Evolutionary conservation across 768 basidiomycete species (phyloP).

Genomic region (Calocybe indica): DNA sequence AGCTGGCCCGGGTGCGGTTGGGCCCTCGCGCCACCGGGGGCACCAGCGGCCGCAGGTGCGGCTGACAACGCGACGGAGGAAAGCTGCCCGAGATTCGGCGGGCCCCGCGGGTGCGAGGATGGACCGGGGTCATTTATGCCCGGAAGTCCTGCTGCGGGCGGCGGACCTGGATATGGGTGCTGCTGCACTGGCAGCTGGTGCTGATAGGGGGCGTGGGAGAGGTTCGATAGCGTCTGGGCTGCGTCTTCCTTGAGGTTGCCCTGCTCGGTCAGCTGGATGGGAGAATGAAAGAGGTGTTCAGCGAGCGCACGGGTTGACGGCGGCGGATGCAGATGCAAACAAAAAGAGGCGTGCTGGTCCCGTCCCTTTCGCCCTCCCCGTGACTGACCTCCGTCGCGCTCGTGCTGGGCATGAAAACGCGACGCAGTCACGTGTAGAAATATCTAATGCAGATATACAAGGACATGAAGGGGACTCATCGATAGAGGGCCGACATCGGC

Average conservation of each 20-base stretch:
- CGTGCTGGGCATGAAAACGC: constrained; percentile 19
- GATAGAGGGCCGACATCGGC: no score
- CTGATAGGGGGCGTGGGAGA: constrained; percentile 36
- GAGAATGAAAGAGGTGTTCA: not conserved
- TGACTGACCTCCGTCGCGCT: constrained; percentile 34
- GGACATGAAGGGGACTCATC: constrained; percentile 8
- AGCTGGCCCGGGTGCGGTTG: constrained; percentile 8
- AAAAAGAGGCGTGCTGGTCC: not conserved
- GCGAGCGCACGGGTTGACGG: not conserved
- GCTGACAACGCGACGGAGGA: constrained; percentile 48
- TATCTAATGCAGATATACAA: constrained; percentile 15
- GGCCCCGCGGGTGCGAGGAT: constrained; percentile 67
- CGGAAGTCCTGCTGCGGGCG: constrained; percentile 33
- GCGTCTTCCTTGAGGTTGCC: constrained; percentile 57
- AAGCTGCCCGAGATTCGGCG: constrained; percentile 57
- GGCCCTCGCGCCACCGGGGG: not conserved
- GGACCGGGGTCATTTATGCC: constrained; percentile 63
- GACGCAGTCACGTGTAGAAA: constrained; percentile 29
- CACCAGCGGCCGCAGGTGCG: constrained; percentile 16
- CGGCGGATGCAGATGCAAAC: not conserved
- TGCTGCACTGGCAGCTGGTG: constrained; percentile 23
- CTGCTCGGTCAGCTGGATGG: constrained; percentile 34
- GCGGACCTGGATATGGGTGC: constrained; percentile 30
- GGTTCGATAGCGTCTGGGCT: constrained; percentile 50
- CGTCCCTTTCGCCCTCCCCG: constrained; percentile 19